Conservation (phyloP, 2,329 filamentous ascomycete genomes). For the Venturiaceae sp. region DNA sequence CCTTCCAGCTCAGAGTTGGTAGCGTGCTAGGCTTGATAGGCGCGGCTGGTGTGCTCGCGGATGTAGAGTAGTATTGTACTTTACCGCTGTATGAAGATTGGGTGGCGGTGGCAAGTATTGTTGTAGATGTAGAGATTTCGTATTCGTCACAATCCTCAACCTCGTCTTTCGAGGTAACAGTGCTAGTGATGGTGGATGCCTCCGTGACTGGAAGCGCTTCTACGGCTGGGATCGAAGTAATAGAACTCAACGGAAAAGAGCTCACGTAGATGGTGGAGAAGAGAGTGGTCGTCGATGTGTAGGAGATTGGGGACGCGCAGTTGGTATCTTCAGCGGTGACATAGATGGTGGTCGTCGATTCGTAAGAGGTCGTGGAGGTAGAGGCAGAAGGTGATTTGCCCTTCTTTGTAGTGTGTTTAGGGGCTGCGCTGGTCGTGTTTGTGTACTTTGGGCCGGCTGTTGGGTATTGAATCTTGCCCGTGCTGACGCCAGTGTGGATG, state of each 20-base stretch:
- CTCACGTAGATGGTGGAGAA: background rate
- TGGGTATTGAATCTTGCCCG: conserved; percentile 1
- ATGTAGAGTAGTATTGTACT: background rate
- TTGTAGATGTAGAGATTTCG: background rate
- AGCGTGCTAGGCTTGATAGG: background rate
- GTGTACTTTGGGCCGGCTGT: background rate
- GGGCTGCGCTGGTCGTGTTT: background rate
- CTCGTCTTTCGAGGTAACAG: background rate
- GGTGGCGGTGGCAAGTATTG: background rate
- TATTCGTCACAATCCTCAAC: background rate
- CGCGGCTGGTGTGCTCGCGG: background rate
- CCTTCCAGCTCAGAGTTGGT: background rate
- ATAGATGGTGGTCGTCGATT: background rate
- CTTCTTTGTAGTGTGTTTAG: background rate
- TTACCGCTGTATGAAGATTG: background rate
- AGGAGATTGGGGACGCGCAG: background rate
- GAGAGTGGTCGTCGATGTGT: background rate
- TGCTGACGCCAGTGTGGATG: background rate
- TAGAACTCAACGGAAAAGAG: background rate
- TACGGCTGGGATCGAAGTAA: background rate
- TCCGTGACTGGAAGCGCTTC: background rate
- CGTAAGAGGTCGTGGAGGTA: background rate
- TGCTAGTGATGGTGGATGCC: background rate
- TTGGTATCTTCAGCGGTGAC: background rate
- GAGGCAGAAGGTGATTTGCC: background rate